A percentile compares a stretch with the other conserved stretches of the same genome.
phyloP scores from a whole-genome alignment of 163 green algal species.

The Picocystis sp. region DNA sequence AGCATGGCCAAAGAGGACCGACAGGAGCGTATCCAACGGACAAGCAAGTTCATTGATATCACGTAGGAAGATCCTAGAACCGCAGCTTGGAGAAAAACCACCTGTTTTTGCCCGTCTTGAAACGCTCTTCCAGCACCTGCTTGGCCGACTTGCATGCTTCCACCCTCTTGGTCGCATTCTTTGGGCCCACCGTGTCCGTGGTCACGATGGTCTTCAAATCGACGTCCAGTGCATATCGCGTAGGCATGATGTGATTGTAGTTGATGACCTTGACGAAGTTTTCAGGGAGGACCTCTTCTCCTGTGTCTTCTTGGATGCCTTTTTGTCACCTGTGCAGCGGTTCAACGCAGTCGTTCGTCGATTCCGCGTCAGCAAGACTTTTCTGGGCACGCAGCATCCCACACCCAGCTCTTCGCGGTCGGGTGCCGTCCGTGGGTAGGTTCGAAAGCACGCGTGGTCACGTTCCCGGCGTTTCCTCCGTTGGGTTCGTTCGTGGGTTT shows the following conservation, averaged over 20 bases:
- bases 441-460: too few species aligned
- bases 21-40: too few species aligned
- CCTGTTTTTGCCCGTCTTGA: slow-evolving; percentile 97
- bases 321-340: too few species aligned
- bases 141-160: slow-evolving; percentile 74
- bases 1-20: too few species aligned
- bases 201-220: slow-evolving; percentile 87
- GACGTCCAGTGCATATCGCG: slow-evolving; percentile 92
- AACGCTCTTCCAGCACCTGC: slow-evolving; percentile 91
- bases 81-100: slow-evolving; percentile 96
- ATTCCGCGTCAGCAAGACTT: neutral
- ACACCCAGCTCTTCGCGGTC: too few species aligned
- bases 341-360: neutral
- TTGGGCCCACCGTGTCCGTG: slow-evolving; percentile 42
- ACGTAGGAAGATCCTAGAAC: slow-evolving; percentile 50
- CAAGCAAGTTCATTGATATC: neutral
- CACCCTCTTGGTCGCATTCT: slow-evolving; percentile 70
- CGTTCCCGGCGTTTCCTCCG: too few species aligned
- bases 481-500: too few species aligned
- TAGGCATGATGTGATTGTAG: slow-evolving; percentile 99
- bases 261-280: slow-evolving; percentile 98
- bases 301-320: slow-evolving; percentile 15
- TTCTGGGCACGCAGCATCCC: slow-evolving; percentile 15
- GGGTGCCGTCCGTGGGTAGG: too few species aligned
- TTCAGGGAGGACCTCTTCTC: slow-evolving; percentile 27